A percentile compares a stretch with the other conserved stretches of the same genome.
These are phyloP conservation scores for Diacronema lutheri DNA, from an alignment of 78 protist species.

Conservation along the genomic window DNA sequence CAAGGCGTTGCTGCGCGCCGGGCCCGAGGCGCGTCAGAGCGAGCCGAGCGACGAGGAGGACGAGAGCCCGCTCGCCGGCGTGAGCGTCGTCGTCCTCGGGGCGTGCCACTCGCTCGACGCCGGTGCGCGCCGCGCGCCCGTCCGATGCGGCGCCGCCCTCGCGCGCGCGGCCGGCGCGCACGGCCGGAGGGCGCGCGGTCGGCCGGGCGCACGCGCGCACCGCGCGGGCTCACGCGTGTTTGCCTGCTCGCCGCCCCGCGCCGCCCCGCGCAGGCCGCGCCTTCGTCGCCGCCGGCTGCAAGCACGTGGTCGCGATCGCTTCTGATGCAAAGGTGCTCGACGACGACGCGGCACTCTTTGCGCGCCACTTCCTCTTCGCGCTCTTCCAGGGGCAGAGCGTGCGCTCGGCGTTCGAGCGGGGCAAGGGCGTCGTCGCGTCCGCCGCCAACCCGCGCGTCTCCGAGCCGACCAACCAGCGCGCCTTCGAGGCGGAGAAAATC, in stretches of 20 bases:
- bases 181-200: too few species aligned
- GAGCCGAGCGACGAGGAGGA: too few species aligned
- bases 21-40: too few species aligned
- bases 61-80: too few species aligned
- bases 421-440: neutral
- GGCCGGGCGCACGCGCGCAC: too few species aligned
- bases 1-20: neutral
- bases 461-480: neutral
- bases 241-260: too few species aligned
- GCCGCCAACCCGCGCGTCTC: neutral
- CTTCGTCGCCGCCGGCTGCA: neutral
- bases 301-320: neutral
- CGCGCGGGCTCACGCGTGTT: too few species aligned
- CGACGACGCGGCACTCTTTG: conserved; percentile 13
- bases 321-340: neutral
- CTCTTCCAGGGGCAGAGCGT: conserved; percentile 1
- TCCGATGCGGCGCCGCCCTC: too few species aligned
- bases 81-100: too few species aligned
- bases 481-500: neutral
- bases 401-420: neutral
- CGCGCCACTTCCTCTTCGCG: neutral
- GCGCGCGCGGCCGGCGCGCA: too few species aligned
- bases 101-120: too few species aligned
- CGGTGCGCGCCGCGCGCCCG: neutral
- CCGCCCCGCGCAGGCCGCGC: neutral